Conservation (phyloP, 495 filamentous ascomycete genomes). For the Venustampulla echinocandica region DNA sequence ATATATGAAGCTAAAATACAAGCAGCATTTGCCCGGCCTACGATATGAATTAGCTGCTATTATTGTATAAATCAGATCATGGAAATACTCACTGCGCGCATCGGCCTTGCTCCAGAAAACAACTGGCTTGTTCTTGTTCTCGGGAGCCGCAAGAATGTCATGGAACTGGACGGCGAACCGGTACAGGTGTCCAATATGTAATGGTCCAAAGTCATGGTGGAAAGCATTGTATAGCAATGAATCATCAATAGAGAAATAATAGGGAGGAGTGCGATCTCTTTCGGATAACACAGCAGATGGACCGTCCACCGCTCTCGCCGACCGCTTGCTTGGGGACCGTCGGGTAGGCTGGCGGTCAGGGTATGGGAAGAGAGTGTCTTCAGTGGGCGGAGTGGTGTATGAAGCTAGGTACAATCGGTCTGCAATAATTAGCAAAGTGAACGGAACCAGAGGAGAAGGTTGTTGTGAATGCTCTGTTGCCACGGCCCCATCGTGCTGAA, state of each 20-base stretch:
- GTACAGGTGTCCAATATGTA: conserved; percentile 96
- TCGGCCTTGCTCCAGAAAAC: conserved; percentile 94
- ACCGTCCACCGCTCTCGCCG: conserved; percentile 53
- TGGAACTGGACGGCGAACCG: conserved; percentile 92
- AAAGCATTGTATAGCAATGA: conserved; percentile 94
- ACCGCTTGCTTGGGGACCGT: conserved; percentile 67
- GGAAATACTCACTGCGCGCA: conserved; percentile 58
- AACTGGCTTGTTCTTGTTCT: conserved; percentile 72
- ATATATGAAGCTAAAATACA: conserved; percentile 93
- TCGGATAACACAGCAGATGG: conserved; percentile 32
- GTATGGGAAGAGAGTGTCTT: conserved; percentile 81
- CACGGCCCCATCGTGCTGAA: not conserved
- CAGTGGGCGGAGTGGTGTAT: conserved; percentile 73
- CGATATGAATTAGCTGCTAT: conserved; percentile 17
- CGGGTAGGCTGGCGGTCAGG: conserved; percentile 43
- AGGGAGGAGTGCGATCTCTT: conserved; percentile 45
- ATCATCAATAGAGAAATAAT: conserved; percentile 94
- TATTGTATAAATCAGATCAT: not conserved
- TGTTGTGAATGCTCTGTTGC: conserved; percentile 2
- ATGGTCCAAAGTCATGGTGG: conserved; percentile 94
- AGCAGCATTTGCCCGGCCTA: conserved; percentile 88
- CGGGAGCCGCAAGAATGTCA: conserved; percentile 80
- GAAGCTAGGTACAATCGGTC: conserved; percentile 93
- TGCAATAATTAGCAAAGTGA: conserved; percentile 32
- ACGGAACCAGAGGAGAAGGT: conserved; percentile 3